Percentiles rank a stretch among this genome's conserved stretches.
Conservation (phyloP, 768 basidiomycete species). For the Rhizopogon rudus region DNA sequence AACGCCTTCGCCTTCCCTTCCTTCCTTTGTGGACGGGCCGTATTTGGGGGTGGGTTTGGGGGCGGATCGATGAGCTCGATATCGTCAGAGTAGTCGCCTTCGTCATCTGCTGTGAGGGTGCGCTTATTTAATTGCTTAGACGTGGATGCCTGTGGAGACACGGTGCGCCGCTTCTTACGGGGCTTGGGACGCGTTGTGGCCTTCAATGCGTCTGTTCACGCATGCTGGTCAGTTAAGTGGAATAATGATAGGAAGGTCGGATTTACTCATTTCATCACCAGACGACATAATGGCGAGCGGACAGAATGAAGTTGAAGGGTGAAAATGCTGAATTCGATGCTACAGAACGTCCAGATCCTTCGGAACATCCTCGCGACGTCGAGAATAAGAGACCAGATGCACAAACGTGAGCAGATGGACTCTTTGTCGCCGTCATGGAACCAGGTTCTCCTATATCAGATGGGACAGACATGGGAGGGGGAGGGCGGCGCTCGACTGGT, state of each 20-base stretch:
- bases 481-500: no score
- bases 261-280: constrained; percentile 28
- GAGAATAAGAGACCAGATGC: not conserved
- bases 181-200: constrained; percentile 13
- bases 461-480: no score
- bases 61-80: constrained; percentile 3
- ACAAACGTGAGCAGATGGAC: no score
- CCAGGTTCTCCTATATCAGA: no score
- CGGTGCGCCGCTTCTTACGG: constrained; percentile 14
- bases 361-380: not conserved
- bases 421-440: no score
- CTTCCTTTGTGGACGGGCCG: not conserved
- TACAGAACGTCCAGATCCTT: not conserved
- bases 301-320: not conserved
- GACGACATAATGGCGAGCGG: constrained; percentile 19
- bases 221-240: constrained; percentile 1
- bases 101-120: not conserved
- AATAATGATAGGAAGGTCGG: not conserved
- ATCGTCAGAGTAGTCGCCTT: not conserved
- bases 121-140: constrained; percentile 10
- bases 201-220: not conserved
- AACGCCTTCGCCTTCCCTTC: constrained; percentile 6
- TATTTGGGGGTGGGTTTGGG: constrained; percentile 7
- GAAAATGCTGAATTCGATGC: not conserved
- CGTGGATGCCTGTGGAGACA: constrained; percentile 10